These are phyloP conservation scores for Lepraria neglecta DNA, from an alignment of 495 filamentous ascomycete genomes.

Conservation along the genomic window DNA sequence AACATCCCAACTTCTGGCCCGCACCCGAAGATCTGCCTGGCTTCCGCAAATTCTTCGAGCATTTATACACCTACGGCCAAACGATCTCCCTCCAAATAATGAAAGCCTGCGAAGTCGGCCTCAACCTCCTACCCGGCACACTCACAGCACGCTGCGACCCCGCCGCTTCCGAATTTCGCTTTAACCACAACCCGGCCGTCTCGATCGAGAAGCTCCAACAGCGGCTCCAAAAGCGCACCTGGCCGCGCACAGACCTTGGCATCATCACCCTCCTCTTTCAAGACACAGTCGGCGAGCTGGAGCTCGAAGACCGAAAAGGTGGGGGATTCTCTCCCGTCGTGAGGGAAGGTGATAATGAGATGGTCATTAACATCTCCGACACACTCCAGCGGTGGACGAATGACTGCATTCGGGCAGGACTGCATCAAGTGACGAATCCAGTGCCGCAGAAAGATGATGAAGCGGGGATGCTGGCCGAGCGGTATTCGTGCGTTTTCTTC, in stretches of 20 bases:
- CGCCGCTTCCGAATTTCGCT: slow-evolving; percentile 16
- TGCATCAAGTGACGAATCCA: slow-evolving; percentile 13
- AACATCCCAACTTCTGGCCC: slow-evolving; percentile 32
- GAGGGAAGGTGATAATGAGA: slow-evolving; percentile 31
- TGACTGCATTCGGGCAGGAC: background rate
- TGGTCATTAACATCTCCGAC: slow-evolving; percentile 42
- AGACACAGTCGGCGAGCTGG: slow-evolving; percentile 40
- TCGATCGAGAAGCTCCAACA: slow-evolving; percentile 24
- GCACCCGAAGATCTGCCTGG: slow-evolving; percentile 20
- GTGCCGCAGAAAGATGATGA: background rate
- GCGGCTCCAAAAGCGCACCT: slow-evolving; percentile 29
- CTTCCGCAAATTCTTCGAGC: slow-evolving; percentile 32
- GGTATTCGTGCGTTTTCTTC: slow-evolving; percentile 4
- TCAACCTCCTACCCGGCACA: background rate
- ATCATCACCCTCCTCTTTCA: slow-evolving; percentile 46
- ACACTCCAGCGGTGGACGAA: slow-evolving; percentile 16
- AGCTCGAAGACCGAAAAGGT: slow-evolving; percentile 35
- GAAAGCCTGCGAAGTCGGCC: background rate
- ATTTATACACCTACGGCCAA: background rate
- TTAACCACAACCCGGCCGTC: slow-evolving; percentile 38
- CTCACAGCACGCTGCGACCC: background rate
- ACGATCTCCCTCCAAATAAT: background rate
- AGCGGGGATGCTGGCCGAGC: background rate
- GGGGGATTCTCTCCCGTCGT: slow-evolving; percentile 35
- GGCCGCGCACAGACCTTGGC: slow-evolving; percentile 43